Evolutionary conservation across 176 grass and related monocot genomes (phyloP).

Genomic region (Hordeum marinum): DNA sequence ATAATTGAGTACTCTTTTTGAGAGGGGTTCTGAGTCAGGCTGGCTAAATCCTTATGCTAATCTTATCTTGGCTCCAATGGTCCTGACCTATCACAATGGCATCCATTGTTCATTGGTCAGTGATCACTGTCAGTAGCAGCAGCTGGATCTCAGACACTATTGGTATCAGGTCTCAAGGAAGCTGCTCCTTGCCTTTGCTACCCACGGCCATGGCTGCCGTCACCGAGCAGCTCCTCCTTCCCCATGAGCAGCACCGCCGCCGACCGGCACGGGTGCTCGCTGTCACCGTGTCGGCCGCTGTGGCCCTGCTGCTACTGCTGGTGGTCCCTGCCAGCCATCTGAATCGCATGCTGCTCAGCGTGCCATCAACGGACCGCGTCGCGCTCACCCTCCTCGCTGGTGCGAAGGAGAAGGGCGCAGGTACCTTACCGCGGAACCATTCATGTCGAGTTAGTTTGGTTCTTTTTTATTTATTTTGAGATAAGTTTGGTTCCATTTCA

Average conservation of each 20-base stretch:
- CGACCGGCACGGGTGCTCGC: background rate
- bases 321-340: background rate
- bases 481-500: background rate
- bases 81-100: too few species aligned
- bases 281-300: too few species aligned
- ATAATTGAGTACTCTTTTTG: too few species aligned
- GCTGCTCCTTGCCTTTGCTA: too few species aligned
- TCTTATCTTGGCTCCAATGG: too few species aligned
- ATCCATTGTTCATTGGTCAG: too few species aligned
- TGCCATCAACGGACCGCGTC: background rate
- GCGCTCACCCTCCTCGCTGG: constrained; percentile 41
- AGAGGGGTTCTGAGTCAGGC: too few species aligned
- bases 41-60: too few species aligned
- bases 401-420: constrained; percentile 39
- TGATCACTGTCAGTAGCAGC: too few species aligned
- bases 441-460: background rate
- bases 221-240: background rate
- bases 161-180: too few species aligned
- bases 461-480: background rate
- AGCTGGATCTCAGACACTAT: too few species aligned
- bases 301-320: background rate
- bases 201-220: background rate
- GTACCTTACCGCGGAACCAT: background rate
- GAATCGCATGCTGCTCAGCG: background rate
- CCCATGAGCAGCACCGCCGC: background rate